Evolutionary conservation across 352 stramenopile species (phyloP).

Genomic region (Peronospora farinosa): DNA sequence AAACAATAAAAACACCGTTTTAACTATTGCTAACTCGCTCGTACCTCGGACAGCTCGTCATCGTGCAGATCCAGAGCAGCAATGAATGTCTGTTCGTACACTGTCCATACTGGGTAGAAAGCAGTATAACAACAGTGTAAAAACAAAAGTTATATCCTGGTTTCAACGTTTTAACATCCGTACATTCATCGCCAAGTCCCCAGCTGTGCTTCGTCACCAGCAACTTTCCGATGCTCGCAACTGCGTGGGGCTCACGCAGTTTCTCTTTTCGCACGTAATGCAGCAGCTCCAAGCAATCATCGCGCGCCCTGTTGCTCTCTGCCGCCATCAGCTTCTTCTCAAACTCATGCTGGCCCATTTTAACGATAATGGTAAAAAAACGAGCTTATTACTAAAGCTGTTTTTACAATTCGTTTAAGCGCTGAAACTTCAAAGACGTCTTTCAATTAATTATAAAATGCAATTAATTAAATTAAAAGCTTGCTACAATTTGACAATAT

Average conservation of each 20-base stretch:
- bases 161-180: conserved; percentile 9
- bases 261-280: conserved; percentile 57
- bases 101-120: conserved; percentile 38
- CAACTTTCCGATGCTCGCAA: conserved; percentile 33
- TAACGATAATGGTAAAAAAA: too few species aligned
- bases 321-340: conserved; percentile 40
- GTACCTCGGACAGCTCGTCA: conserved; percentile 37
- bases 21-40: neutral
- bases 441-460: too few species aligned
- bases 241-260: conserved; percentile 35
- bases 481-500: too few species aligned
- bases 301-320: conserved; percentile 24
- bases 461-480: too few species aligned
- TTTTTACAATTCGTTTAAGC: too few species aligned
- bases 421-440: too few species aligned
- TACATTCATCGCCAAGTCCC: conserved; percentile 47
- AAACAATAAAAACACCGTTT: neutral
- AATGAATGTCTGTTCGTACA: conserved; percentile 64
- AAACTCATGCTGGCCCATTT: conserved; percentile 37
- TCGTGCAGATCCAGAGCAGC: conserved; percentile 61
- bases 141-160: neutral
- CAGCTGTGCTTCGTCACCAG: conserved; percentile 51
- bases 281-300: conserved; percentile 42
- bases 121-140: conserved; percentile 7
- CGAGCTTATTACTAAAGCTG: too few species aligned